These are phyloP conservation scores for Kodamaea suecica DNA, from an alignment of 1,139 yeast species.

Conservation along the genomic window DNA sequence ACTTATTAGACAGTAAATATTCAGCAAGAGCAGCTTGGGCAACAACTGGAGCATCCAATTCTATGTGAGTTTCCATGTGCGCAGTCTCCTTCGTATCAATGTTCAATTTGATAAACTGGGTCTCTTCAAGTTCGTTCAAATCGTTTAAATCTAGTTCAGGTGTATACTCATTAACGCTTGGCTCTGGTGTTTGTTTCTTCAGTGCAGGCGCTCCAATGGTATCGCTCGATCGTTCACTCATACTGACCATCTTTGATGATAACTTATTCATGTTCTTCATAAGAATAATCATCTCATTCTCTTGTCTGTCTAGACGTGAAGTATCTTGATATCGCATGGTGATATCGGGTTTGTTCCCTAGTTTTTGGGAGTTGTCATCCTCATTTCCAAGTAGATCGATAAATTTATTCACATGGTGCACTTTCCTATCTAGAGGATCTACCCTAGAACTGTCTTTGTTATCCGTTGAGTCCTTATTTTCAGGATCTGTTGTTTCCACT, in stretches of 20 bases:
- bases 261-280: constrained; percentile 86
- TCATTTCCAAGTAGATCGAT: constrained; percentile 79
- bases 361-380: constrained; percentile 72
- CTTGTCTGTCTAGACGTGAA: constrained; percentile 35
- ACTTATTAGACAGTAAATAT: constrained; percentile 24
- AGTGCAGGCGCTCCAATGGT: constrained; percentile 20
- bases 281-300: constrained; percentile 67
- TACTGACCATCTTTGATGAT: constrained; percentile 75
- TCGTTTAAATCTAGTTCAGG: constrained; percentile 50
- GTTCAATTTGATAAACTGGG: constrained; percentile 58
- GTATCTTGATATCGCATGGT: constrained; percentile 77
- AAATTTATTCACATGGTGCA: constrained; percentile 47
- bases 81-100: constrained; percentile 30
- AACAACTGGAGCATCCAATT: constrained; percentile 3
- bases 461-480: no score
- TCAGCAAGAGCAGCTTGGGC: constrained; percentile 23
- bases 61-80: neutral
- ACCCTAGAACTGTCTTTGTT: no score
- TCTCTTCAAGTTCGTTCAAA: constrained; percentile 47
- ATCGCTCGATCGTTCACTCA: constrained; percentile 32
- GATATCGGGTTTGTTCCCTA: constrained; percentile 82
- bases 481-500: no score
- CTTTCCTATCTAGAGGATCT: constrained; percentile 14
- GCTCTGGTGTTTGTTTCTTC: constrained; percentile 2
- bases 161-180: constrained; percentile 12